Evolutionary conservation across 805 yeast species (phyloP).

Genomic region (Crinitomyces ghanaensis): DNA sequence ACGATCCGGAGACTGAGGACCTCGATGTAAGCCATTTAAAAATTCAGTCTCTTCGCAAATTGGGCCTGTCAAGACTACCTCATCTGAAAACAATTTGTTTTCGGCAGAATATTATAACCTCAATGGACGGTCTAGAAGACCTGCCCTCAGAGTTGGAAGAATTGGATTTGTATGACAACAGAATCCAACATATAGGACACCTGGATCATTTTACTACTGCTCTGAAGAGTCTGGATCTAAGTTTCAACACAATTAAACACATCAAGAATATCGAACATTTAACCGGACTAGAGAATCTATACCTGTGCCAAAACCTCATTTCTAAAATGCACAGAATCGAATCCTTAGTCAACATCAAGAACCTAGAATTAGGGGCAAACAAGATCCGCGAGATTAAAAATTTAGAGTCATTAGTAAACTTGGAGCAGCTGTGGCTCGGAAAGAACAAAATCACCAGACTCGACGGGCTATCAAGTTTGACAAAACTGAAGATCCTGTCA

Average conservation of each 20-base stretch:
- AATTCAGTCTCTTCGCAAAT: constrained; percentile 5
- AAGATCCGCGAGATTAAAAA: constrained; percentile 45
- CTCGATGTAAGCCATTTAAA: constrained; percentile 6
- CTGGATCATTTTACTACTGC: constrained; percentile 43
- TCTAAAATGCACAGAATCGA: constrained; percentile 57
- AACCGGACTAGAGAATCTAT: constrained; percentile 52
- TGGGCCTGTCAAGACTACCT: constrained; percentile 5
- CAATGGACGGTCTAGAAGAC: constrained; percentile 58
- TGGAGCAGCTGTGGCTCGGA: constrained; percentile 85
- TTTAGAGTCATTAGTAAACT: constrained; percentile 39
- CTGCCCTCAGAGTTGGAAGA: constrained; percentile 53
- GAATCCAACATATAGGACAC: constrained; percentile 75
- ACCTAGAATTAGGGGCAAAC: constrained; percentile 89
- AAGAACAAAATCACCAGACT: constrained; percentile 63
- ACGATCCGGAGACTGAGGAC: constrained; percentile 2
- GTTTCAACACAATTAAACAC: constrained; percentile 80
- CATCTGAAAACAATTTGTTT: constrained; percentile 39
- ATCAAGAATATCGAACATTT: constrained; percentile 67
- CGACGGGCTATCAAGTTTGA: constrained; percentile 47
- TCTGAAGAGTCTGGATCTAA: constrained; percentile 58
- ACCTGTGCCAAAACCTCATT: constrained; percentile 83
- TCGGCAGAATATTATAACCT: constrained; percentile 72
- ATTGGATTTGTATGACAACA: constrained; percentile 82
- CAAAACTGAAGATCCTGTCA: constrained; percentile 61
- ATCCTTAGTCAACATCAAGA: constrained; percentile 42